phyloP scores from a whole-genome alignment of 1,284 basidiomycete species.

The Malassezia obtusa region DNA sequence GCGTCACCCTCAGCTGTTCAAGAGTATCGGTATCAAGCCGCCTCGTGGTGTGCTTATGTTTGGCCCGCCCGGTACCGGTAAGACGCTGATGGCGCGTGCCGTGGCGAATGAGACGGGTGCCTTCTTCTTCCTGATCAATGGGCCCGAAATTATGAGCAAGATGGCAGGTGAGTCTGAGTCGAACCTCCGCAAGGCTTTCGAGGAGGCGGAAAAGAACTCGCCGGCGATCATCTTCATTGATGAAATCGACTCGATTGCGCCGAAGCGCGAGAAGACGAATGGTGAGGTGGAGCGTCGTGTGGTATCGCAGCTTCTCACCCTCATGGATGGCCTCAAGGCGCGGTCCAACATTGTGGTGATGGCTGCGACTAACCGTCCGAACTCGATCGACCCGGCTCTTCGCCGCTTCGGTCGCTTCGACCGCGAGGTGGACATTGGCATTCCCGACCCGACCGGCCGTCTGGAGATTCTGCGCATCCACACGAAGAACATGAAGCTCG shows the following conservation, averaged over 20 bases:
- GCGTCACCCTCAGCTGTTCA: slow-evolving; percentile 97
- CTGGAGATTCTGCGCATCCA: slow-evolving; percentile 97
- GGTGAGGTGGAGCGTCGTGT: slow-evolving; percentile 99
- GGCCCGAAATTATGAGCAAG: slow-evolving; percentile 99
- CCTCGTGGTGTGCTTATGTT: slow-evolving; percentile 58
- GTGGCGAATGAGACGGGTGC: slow-evolving; percentile 99
- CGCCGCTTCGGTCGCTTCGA: slow-evolving; percentile 98
- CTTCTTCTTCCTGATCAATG: slow-evolving; percentile 99
- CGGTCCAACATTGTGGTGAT: slow-evolving; percentile 98
- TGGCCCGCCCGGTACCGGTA: slow-evolving; percentile 48
- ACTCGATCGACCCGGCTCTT: slow-evolving; percentile 96
- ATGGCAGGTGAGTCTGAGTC: slow-evolving; percentile 98
- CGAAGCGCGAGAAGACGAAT: slow-evolving; percentile 99
- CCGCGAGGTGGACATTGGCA: slow-evolving; percentile 97
- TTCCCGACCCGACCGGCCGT: slow-evolving; percentile 95
- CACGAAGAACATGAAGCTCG: slow-evolving; percentile 99
- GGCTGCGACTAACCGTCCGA: slow-evolving; percentile 97
- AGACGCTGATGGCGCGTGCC: slow-evolving; percentile 78
- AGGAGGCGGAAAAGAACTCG: slow-evolving; percentile 99
- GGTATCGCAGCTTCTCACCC: slow-evolving; percentile 89
- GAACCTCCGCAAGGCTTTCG: slow-evolving; percentile 93
- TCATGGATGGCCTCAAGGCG: slow-evolving; percentile 98
- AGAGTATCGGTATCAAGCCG: slow-evolving; percentile 99
- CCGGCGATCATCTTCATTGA: slow-evolving; percentile 99
- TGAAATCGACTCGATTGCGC: slow-evolving; percentile 97